Evolutionary conservation across 2,329 filamentous ascomycete genomes (phyloP).

Genomic region (Colletotrichum karsti): DNA sequence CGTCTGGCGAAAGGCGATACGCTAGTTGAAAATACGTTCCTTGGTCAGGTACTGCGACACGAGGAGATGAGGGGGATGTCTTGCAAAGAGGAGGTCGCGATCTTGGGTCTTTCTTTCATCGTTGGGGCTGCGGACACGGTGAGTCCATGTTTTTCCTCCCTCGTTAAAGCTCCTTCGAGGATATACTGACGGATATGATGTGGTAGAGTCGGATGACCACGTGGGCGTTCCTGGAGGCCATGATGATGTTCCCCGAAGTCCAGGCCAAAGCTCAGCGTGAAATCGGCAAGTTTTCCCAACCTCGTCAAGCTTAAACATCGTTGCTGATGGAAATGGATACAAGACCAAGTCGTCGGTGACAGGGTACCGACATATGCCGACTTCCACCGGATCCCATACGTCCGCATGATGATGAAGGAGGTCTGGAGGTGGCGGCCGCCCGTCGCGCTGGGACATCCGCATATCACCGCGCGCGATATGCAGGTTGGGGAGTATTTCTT

Average conservation of each 20-base stretch:
- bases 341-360: neutral
- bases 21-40: neutral
- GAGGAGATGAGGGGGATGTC: neutral
- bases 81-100: neutral
- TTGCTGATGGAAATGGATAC: no score
- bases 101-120: neutral
- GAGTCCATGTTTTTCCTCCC: no score
- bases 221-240: constrained; percentile 2
- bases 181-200: no score
- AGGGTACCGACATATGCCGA: neutral
- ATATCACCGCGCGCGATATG: neutral
- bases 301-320: neutral
- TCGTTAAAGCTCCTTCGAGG: no score
- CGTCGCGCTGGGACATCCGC: neutral
- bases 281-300: neutral
- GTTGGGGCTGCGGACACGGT: neutral
- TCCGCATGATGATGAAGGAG: constrained; percentile 12
- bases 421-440: constrained; percentile 4
- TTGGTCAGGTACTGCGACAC: neutral
- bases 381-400: neutral
- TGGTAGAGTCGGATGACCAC: neutral
- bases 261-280: neutral
- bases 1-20: neutral
- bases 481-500: neutral
- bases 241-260: neutral